A percentile compares a stretch with the other conserved stretches of the same genome.
Conservation (phyloP, 805 yeast genomes). For the Wickerhamomyces silvicola region DNA sequence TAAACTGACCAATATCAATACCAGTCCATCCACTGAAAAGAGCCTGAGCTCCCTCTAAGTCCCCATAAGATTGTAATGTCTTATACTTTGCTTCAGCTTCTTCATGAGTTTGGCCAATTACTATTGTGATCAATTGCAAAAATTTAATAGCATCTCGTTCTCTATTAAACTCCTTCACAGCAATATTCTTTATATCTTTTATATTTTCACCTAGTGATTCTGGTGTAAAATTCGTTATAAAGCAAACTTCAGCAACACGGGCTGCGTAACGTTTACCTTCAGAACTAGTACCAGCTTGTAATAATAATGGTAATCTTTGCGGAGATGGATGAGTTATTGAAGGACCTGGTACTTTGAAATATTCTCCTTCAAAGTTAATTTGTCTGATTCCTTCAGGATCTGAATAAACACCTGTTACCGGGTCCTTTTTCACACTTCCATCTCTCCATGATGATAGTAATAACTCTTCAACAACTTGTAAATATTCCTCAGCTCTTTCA, state of each 20-base stretch:
- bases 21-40: constrained; percentile 37
- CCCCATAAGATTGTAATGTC: constrained; percentile 24
- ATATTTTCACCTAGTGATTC: too few species aligned
- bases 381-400: constrained; percentile 29
- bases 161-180: constrained; percentile 10
- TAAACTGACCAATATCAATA: constrained; percentile 28
- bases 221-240: too few species aligned
- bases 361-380: constrained; percentile 30
- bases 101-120: constrained; percentile 31
- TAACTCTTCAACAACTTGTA: constrained; percentile 30
- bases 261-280: constrained; percentile 32
- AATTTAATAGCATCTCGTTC: constrained; percentile 26
- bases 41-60: constrained; percentile 33
- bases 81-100: constrained; percentile 28
- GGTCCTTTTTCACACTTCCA: constrained; percentile 21
- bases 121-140: constrained; percentile 26
- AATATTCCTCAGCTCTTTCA: constrained; percentile 30
- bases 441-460: constrained; percentile 34
- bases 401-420: constrained; percentile 23
- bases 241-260: constrained; percentile 32
- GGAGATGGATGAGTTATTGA: constrained; percentile 31
- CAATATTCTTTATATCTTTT: neutral
- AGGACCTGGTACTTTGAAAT: constrained; percentile 31
- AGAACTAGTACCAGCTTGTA: constrained; percentile 33
- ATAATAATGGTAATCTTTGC: constrained; percentile 31